These are phyloP conservation scores for Rhizophora mangle DNA, from an alignment of 345 rosid genomes.

Conservation along the genomic window DNA sequence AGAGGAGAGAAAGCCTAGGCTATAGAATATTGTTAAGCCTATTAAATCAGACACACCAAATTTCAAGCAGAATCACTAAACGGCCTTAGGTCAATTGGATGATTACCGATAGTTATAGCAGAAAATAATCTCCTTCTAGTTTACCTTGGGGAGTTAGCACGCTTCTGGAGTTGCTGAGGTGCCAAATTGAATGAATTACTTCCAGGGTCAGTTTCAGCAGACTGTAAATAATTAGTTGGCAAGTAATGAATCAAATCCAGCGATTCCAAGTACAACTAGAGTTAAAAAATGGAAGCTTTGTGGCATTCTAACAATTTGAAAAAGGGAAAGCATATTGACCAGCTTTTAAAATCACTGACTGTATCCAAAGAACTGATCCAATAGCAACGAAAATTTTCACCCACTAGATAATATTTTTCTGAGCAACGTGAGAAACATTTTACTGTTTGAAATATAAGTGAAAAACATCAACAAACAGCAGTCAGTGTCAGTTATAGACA, in stretches of 20 bases:
- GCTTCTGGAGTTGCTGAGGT: constrained; percentile 39
- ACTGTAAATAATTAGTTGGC: constrained; percentile 34
- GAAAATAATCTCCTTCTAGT: neutral
- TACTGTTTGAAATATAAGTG: no score
- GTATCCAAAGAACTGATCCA: neutral
- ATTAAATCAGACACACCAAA: neutral
- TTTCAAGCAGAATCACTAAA: neutral
- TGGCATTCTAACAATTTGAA: neutral
- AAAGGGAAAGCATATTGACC: neutral
- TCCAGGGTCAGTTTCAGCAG: constrained; percentile 31
- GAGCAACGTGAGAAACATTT: no score
- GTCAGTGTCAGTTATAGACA: no score
- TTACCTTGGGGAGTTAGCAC: constrained; percentile 43
- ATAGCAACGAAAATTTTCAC: neutral
- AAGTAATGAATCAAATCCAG: constrained; percentile 3
- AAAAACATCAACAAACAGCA: no score
- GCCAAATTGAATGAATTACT: constrained; percentile 21
- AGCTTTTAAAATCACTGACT: neutral
- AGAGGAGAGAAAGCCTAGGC: neutral
- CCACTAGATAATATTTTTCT: neutral
- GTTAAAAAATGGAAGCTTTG: neutral
- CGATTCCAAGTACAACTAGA: neutral
- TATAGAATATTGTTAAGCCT: neutral
- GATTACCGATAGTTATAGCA: neutral
- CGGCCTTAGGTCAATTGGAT: neutral